These are phyloP conservation scores for Grosmannia huntii DNA, from an alignment of 2,329 filamentous ascomycete genomes.

Conservation along the genomic window DNA sequence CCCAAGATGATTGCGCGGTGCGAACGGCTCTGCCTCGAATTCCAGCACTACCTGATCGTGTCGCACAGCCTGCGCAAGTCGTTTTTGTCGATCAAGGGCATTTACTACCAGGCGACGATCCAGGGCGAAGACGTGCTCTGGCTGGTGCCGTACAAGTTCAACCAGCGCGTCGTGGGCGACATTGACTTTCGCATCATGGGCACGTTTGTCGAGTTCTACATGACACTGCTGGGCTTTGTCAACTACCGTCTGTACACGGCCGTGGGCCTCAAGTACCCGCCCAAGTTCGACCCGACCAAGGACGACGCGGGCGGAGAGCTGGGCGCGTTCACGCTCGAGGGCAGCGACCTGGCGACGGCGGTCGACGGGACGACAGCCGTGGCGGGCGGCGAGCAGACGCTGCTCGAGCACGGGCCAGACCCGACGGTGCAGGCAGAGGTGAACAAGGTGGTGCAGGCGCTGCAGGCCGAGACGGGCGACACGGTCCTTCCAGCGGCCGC, in stretches of 20 bases:
- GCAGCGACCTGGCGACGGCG: constrained; percentile 41
- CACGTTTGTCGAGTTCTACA: constrained; percentile 98
- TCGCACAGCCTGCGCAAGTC: constrained; percentile 89
- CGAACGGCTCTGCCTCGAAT: constrained; percentile 86
- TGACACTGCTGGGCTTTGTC: constrained; percentile 86
- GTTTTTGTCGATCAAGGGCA: constrained; percentile 96
- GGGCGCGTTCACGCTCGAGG: constrained; percentile 81
- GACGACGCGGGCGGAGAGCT: constrained; percentile 86
- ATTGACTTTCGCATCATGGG: constrained; percentile 99
- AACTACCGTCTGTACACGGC: constrained; percentile 93
- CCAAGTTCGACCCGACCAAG: constrained; percentile 77
- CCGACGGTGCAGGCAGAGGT: constrained; percentile 53
- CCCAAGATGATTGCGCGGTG: constrained; percentile 93
- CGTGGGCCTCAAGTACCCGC: constrained; percentile 85
- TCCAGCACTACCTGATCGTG: constrained; percentile 92
- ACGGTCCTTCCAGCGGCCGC: constrained; percentile 15
- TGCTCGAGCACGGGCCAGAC: constrained; percentile 42
- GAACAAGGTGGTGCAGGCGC: constrained; percentile 54
- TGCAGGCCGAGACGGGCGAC: constrained; percentile 50
- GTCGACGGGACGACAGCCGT: constrained; percentile 20
- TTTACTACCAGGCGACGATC: constrained; percentile 97
- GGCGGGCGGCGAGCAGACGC: constrained; percentile 25
- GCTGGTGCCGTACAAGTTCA: constrained; percentile 96
- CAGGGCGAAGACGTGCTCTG: constrained; percentile 95
- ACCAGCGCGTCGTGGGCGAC: constrained; percentile 84